phyloP scores from a whole-genome alignment of 2,329 filamentous ascomycete species.

The Penicillium sp. region DNA sequence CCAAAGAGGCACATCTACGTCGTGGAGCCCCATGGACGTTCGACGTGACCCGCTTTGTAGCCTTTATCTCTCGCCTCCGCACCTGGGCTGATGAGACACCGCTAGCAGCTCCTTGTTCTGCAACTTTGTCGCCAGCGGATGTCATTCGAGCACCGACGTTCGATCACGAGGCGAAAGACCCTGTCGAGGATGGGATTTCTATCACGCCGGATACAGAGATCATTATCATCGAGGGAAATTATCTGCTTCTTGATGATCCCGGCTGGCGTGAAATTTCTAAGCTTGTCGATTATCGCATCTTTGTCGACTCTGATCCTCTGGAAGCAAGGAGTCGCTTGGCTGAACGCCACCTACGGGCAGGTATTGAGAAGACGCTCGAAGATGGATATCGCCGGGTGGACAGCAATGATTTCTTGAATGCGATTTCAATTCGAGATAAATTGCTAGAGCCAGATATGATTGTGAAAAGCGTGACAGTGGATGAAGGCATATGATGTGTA shows the following conservation, averaged over 20 bases:
- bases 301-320: slow-evolving; percentile 34
- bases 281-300: slow-evolving; percentile 37
- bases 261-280: slow-evolving; percentile 29
- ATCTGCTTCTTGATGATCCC: slow-evolving; percentile 22
- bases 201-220: slow-evolving; percentile 20
- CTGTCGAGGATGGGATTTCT: slow-evolving; percentile 21
- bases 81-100: slow-evolving; percentile 19
- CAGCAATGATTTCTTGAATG: slow-evolving; percentile 35
- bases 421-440: slow-evolving; percentile 21
- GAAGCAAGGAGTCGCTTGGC: slow-evolving; percentile 35
- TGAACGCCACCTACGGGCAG: slow-evolving; percentile 32
- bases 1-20: slow-evolving; percentile 27
- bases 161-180: slow-evolving; percentile 32
- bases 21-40: slow-evolving; percentile 36
- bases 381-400: slow-evolving; percentile 32
- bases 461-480: slow-evolving; percentile 17
- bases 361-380: slow-evolving; percentile 36
- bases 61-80: slow-evolving; percentile 22
- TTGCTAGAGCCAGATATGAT: slow-evolving; percentile 24
- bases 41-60: slow-evolving; percentile 24
- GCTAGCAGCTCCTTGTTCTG: slow-evolving; percentile 3
- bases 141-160: slow-evolving; percentile 27
- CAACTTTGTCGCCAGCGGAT: slow-evolving; percentile 8
- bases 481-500: neutral
- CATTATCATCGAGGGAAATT: slow-evolving; percentile 18